phyloP scores from a whole-genome alignment of 169 alveolate genomes.

The Eimeria mitis region DNA sequence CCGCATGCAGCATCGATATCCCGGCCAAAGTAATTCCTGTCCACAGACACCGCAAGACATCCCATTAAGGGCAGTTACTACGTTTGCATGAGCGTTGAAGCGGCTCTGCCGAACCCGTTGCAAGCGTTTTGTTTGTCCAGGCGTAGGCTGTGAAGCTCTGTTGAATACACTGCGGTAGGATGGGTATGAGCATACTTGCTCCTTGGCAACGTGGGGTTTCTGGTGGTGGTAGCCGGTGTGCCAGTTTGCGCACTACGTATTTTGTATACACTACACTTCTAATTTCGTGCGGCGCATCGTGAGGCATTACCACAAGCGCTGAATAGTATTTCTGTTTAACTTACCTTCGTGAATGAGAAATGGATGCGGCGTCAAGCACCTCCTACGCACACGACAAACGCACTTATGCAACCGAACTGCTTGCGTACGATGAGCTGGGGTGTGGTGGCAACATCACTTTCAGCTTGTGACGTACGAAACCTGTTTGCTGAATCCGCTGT shows the following conservation, averaged over 20 bases:
- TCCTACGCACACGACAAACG: background rate
- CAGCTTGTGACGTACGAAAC: background rate
- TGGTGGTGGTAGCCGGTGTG: background rate
- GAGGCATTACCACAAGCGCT: background rate
- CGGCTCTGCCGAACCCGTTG: background rate
- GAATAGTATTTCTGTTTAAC: background rate
- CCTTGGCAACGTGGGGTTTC: background rate
- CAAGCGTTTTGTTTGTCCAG: background rate
- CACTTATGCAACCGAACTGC: background rate
- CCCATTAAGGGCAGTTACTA: background rate
- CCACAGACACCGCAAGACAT: background rate
- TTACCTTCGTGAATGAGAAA: constrained; percentile 58
- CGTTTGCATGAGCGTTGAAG: background rate
- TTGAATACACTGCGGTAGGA: background rate
- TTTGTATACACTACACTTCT: background rate
- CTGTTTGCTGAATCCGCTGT: background rate
- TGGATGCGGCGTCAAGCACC: constrained; percentile 18
- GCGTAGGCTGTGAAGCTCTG: background rate
- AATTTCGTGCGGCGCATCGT: background rate
- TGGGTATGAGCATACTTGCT: background rate
- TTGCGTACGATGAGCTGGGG: background rate
- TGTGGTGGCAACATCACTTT: background rate
- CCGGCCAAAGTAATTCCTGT: constrained; percentile 90
- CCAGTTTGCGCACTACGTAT: constrained; percentile 19
- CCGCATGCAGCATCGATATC: constrained; percentile 93